Base-by-base conservation (phyloP, 306 rosid genomes). In the Glycyrrhiza uralensis region DNA sequence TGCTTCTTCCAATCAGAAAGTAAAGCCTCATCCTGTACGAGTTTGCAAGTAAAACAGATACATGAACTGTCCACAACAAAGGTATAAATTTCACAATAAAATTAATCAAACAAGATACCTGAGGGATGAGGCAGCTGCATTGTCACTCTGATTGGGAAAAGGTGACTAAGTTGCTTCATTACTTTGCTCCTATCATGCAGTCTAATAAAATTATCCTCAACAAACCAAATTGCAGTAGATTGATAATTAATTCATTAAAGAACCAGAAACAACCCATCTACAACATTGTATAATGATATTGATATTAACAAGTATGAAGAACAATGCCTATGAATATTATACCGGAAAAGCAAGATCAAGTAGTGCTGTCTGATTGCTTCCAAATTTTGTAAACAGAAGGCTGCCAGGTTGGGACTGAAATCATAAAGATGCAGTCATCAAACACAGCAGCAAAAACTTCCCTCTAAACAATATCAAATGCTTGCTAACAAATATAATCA, bases 291-390 rank as follows among this genome's bases (percentile, higher is more conserved):
- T n/a, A n/a, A n/a, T n/a, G n/a, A 61, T 29, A 33, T 49, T 23
- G 36, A 63, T 33, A 39, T 19, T 10, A 38, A 42, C 22, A 55
- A 30, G 26, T 39, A 35, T 55, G 4, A 44, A 66, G 55, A 23
- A 32, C 26, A 78, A 58, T 13, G 44, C 26, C 8, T 6, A 44
- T 1, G 19, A 23, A 20, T 64, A 45, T 61, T 79, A 72, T 92
- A 89, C 97, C 89, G 92, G 97, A 73, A 92, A 86, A 67, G 94
- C 96, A 83, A 89, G 90, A 89, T 92, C 97, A 66, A 92, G 92
- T 45, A 92, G 82, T 45, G 97, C 96, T 0, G 97, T 89, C 74
- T 89, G 97, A 76, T 79, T 89, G 77, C 92, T 83, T 77, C 96
- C 96, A 26, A 89, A 87, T 77, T 92, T 92, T 3, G 97, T 89